Evolutionary conservation across 2,329 filamentous ascomycete species (phyloP).

Genomic region (Arachnomyces sp.): DNA sequence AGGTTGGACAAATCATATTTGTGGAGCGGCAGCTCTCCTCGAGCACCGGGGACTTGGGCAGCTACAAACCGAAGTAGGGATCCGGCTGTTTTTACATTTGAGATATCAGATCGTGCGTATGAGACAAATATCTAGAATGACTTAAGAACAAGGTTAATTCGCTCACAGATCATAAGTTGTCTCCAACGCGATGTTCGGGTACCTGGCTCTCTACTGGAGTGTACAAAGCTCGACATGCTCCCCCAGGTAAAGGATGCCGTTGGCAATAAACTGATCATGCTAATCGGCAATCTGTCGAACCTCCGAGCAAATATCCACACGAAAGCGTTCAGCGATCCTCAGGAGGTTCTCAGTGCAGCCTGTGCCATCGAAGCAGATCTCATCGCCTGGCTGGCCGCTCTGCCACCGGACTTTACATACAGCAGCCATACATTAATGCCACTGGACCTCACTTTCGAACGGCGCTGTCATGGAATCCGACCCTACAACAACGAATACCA

Average conservation of each 20-base stretch:
- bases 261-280: conserved; percentile 22
- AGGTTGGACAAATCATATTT: conserved; percentile 51
- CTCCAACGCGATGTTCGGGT: conserved; percentile 25
- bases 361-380: conserved; percentile 28
- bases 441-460: conserved; percentile 25
- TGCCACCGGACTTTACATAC: conserved; percentile 24
- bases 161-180: conserved; percentile 27
- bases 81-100: conserved; percentile 50
- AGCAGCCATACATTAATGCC: conserved; percentile 24
- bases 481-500: conserved; percentile 49
- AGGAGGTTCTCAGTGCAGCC: conserved; percentile 24
- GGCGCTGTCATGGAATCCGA: no score
- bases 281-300: conserved; percentile 24
- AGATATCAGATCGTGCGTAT: conserved; percentile 49
- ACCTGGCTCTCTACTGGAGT: conserved; percentile 26
- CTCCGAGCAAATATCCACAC: conserved; percentile 27
- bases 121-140: not conserved
- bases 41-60: conserved; percentile 36
- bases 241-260: conserved; percentile 20
- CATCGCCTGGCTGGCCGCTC: conserved; percentile 23
- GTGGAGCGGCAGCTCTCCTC: conserved; percentile 54
- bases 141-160: conserved; percentile 6
- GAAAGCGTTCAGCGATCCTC: conserved; percentile 17
- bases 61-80: no score
- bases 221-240: conserved; percentile 22